Conservation (phyloP, 176 grass and related monocot genomes). For the Pontederia crassipes region DNA sequence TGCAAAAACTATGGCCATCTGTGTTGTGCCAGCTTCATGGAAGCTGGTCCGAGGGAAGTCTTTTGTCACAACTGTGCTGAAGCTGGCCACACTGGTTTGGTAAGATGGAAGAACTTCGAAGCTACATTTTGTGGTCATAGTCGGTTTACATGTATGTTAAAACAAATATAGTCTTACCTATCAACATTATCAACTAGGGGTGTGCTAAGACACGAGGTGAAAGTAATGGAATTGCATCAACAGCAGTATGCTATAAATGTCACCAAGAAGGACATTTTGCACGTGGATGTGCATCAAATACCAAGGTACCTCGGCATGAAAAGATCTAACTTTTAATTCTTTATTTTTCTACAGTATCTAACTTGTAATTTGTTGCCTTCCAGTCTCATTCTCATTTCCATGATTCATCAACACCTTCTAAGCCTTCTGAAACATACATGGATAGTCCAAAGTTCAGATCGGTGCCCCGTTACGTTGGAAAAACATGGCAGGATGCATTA, state of each 20-base stretch:
- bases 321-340: constrained; percentile 1
- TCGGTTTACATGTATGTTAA: background rate
- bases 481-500: constrained; percentile 40
- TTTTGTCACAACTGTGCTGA: constrained; percentile 93
- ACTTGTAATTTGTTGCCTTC: constrained; percentile 12
- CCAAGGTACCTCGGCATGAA: constrained; percentile 26
- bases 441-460: constrained; percentile 47
- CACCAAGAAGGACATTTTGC: constrained; percentile 43
- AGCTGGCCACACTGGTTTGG: constrained; percentile 67
- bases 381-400: constrained; percentile 37
- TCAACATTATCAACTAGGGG: constrained; percentile 32
- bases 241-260: constrained; percentile 12
- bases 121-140: background rate
- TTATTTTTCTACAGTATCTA: background rate
- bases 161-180: background rate
- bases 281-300: constrained; percentile 56
- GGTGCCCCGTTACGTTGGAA: constrained; percentile 31
- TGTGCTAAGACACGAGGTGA: constrained; percentile 75
- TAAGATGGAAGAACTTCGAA: constrained; percentile 26
- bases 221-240: constrained; percentile 18
- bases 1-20: constrained; percentile 87
- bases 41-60: constrained; percentile 45
- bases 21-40: constrained; percentile 53
- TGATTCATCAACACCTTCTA: constrained; percentile 24
- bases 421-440: constrained; percentile 32